A percentile compares a stretch with the other conserved stretches of the same genome.
These are phyloP conservation scores for Xylaria venustula DNA, from an alignment of 495 filamentous ascomycete genomes.

Conservation along the genomic window DNA sequence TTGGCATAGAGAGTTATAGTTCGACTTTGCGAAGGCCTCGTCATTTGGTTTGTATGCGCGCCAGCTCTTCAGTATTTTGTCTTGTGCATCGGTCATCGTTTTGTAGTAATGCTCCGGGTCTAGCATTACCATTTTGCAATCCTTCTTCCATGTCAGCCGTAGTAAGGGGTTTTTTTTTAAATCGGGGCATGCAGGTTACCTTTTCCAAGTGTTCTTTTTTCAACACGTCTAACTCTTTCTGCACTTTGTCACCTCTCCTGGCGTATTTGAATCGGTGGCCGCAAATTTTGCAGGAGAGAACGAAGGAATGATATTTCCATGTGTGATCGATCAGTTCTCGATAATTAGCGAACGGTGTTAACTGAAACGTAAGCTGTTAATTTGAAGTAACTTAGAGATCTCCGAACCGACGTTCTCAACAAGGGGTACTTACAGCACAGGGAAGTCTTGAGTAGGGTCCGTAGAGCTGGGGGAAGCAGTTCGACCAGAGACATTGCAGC, in stretches of 20 bases:
- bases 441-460: neutral
- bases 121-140: neutral
- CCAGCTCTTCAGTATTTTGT: neutral
- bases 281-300: neutral
- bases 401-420: no score
- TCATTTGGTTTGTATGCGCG: neutral
- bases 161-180: neutral
- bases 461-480: constrained; percentile 6
- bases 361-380: neutral
- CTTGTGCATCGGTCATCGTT: constrained; percentile 6
- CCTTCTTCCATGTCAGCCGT: neutral
- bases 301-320: constrained; percentile 5
- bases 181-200: neutral
- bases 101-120: neutral
- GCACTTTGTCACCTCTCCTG: neutral
- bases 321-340: neutral
- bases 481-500: constrained; percentile 10
- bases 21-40: neutral
- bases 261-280: neutral
- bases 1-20: neutral
- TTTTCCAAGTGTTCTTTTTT: neutral
- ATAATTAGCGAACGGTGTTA: neutral
- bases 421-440: neutral
- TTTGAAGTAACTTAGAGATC: no score
- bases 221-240: neutral